These are phyloP conservation scores for Starmerella kuoi DNA, from an alignment of 805 yeast genomes.

Conservation along the genomic window DNA sequence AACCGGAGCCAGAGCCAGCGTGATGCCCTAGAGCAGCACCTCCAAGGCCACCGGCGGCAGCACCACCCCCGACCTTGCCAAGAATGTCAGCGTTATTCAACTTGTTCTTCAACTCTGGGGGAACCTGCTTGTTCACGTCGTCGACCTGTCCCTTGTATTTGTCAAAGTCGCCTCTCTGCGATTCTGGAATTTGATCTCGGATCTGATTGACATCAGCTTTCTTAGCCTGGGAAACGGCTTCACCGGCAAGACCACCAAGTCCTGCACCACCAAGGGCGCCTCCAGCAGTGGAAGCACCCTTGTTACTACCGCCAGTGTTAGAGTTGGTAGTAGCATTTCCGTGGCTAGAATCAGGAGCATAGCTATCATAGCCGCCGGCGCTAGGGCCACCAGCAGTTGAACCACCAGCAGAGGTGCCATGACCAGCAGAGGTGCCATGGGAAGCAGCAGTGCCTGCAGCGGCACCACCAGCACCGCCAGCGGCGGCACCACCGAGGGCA, in stretches of 20 bases:
- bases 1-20: too few species aligned
- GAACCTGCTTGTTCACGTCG: constrained; percentile 5
- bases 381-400: too few species aligned
- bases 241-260: constrained; percentile 9
- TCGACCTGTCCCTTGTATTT: constrained; percentile 4
- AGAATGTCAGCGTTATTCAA: constrained; percentile 14
- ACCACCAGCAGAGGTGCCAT: too few species aligned
- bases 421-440: too few species aligned
- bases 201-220: constrained; percentile 1
- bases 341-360: too few species aligned
- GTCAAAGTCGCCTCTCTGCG: constrained; percentile 9
- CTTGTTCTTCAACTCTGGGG: constrained; percentile 3
- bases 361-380: too few species aligned
- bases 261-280: constrained; percentile 15
- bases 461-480: background rate
- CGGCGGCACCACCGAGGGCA: background rate
- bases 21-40: background rate
- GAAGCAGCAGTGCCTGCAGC: constrained; percentile 6
- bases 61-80: constrained; percentile 6
- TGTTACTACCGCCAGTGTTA: too few species aligned
- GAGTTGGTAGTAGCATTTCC: too few species aligned
- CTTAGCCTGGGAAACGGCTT: background rate
- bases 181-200: constrained; percentile 4
- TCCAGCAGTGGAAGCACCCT: too few species aligned
- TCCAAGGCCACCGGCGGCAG: constrained; percentile 6